Conservation (phyloP, 495 filamentous ascomycete genomes). For the Penicillium desertorum region DNA sequence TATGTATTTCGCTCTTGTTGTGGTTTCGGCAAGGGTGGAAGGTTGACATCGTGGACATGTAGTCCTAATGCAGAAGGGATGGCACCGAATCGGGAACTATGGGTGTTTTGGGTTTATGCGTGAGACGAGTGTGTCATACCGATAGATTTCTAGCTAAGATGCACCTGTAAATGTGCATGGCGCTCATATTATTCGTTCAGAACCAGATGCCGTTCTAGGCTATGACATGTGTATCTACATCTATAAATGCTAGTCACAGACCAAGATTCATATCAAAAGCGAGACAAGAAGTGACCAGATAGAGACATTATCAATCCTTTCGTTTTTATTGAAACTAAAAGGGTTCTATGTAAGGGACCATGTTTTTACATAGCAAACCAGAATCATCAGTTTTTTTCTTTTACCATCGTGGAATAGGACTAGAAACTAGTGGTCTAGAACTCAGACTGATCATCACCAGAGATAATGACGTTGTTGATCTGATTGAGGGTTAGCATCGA, state of each 20-base stretch:
- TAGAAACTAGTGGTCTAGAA: constrained; percentile 59
- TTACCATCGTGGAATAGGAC: constrained; percentile 26
- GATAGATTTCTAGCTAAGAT: background rate
- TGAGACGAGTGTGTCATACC: background rate
- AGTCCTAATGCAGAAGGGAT: background rate
- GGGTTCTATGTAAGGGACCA: constrained; percentile 34
- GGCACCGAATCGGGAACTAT: background rate
- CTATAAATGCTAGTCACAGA: background rate
- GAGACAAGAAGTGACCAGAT: background rate
- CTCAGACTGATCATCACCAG: constrained; percentile 87
- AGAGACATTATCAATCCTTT: constrained; percentile 32
- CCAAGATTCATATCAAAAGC: background rate
- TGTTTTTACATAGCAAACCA: constrained; percentile 34
- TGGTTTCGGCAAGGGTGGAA: background rate
- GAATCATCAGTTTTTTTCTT: constrained; percentile 30
- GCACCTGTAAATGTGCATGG: background rate
- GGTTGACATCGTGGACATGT: background rate
- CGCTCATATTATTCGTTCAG: background rate
- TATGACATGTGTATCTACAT: background rate
- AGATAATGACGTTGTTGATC: constrained; percentile 92
- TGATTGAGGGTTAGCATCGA: constrained; percentile 31
- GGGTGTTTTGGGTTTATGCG: background rate
- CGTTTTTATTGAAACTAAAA: constrained; percentile 29
- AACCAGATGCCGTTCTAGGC: background rate
- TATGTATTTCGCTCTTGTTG: background rate